Conservation (phyloP, 2,329 filamentous ascomycete species). For the Dactylonectria estremocensis region DNA sequence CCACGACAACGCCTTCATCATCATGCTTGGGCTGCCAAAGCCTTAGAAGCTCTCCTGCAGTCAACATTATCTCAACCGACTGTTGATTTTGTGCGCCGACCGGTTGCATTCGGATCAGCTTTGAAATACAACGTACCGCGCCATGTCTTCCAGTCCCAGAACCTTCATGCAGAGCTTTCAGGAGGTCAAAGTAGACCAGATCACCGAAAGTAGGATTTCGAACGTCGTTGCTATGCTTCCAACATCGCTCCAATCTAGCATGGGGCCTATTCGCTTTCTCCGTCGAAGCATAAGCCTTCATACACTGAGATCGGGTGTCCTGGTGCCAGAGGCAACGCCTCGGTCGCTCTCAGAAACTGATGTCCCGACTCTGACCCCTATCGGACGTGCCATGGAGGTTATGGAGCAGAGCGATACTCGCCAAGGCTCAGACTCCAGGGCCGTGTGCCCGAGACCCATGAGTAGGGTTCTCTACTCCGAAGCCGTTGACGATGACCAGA, state of each 20-base stretch:
- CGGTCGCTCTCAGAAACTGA: slow-evolving; percentile 42
- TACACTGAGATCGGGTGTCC: slow-evolving; percentile 38
- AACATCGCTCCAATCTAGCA: slow-evolving; percentile 64
- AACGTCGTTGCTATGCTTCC: slow-evolving; percentile 70
- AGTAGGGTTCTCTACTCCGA: slow-evolving; percentile 48
- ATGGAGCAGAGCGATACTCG: slow-evolving; percentile 26
- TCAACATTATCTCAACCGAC: slow-evolving; percentile 3
- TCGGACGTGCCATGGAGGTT: slow-evolving; percentile 33
- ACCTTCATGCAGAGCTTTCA: slow-evolving; percentile 44
- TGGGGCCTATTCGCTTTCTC: slow-evolving; percentile 67
- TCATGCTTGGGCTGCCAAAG: slow-evolving; percentile 31
- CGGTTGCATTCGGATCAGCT: not conserved
- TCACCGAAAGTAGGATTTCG: slow-evolving; percentile 57
- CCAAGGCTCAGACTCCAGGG: slow-evolving; percentile 25
- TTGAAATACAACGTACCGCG: not conserved
- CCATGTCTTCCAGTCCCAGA: slow-evolving; percentile 38
- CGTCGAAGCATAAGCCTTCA: slow-evolving; percentile 57
- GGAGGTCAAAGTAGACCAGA: slow-evolving; percentile 51
- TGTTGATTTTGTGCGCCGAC: not conserved
- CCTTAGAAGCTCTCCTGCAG: slow-evolving; percentile 11
- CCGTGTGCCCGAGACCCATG: slow-evolving; percentile 37
- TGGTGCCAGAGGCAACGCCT: slow-evolving; percentile 34
- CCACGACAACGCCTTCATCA: slow-evolving; percentile 14
- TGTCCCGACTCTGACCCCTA: slow-evolving; percentile 29
- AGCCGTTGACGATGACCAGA: slow-evolving; percentile 37